phyloP scores from a whole-genome alignment of 441 rosid species.

The Syzygium malaccense region DNA sequence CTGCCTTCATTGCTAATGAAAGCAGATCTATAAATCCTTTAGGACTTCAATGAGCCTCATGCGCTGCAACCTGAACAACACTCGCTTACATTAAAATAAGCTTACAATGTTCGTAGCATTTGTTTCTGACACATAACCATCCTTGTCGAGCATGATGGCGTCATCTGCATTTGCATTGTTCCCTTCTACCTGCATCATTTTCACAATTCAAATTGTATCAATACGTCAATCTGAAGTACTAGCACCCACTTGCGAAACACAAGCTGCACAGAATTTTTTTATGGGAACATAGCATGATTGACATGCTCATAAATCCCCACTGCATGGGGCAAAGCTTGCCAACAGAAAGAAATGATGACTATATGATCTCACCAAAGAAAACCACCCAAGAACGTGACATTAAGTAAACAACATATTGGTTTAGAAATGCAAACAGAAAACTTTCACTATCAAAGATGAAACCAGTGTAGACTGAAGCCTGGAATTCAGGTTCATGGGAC shows the following conservation, averaged over 20 bases:
- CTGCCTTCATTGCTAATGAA: neutral
- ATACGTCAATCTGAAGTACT: neutral
- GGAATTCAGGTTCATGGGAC: neutral
- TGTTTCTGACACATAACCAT: constrained; percentile 88
- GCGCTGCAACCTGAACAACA: neutral
- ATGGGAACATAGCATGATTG: neutral
- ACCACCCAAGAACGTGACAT: neutral
- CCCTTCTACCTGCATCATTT: constrained; percentile 62
- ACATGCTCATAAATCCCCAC: neutral
- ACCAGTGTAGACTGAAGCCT: neutral
- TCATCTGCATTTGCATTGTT: constrained; percentile 74
- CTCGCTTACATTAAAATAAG: neutral
- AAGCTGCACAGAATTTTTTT: neutral
- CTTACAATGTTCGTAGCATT: constrained; percentile 93
- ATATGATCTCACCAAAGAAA: neutral
- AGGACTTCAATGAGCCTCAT: neutral
- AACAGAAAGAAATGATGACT: neutral
- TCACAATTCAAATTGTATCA: neutral
- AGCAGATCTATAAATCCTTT: neutral
- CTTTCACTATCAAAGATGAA: neutral
- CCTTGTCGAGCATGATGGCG: constrained; percentile 92
- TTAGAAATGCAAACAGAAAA: neutral
- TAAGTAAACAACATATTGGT: neutral
- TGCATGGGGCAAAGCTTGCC: neutral
- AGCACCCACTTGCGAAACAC: neutral